Conservation (phyloP, 768 basidiomycete genomes). For the Suillus ampliporus region DNA sequence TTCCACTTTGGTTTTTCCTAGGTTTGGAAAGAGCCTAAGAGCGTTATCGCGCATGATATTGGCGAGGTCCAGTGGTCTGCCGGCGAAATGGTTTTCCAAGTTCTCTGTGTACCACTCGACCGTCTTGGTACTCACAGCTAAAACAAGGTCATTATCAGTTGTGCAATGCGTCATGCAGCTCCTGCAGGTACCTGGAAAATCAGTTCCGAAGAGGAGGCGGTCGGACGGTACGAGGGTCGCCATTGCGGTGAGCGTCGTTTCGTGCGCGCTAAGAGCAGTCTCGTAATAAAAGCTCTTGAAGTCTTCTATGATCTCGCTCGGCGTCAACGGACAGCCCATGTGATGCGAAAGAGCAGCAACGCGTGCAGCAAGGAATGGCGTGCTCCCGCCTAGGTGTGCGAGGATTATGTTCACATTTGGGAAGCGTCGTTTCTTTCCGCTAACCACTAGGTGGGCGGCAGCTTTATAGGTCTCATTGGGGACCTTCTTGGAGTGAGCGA, state of each 20-base stretch:
- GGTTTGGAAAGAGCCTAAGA: slow-evolving; percentile 53
- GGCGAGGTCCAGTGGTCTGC: slow-evolving; percentile 45
- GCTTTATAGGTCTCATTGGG: slow-evolving; percentile 87
- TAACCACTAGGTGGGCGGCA: slow-evolving; percentile 76
- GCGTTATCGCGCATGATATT: slow-evolving; percentile 57
- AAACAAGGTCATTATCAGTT: background rate
- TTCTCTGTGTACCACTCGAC: slow-evolving; percentile 66
- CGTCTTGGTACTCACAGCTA: slow-evolving; percentile 64
- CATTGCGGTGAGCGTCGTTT: slow-evolving; percentile 55
- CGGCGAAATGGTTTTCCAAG: slow-evolving; percentile 52
- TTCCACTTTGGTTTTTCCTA: slow-evolving; percentile 16
- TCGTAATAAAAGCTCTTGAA: slow-evolving; percentile 79
- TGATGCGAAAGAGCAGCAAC: slow-evolving; percentile 69
- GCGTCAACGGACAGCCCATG: slow-evolving; percentile 71
- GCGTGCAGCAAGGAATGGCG: slow-evolving; percentile 67
- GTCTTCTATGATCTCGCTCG: slow-evolving; percentile 69
- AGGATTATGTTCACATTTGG: slow-evolving; percentile 66
- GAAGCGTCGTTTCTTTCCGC: slow-evolving; percentile 69
- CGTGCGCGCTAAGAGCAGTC: slow-evolving; percentile 67
- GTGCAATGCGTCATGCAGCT: background rate
- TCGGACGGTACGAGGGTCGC: slow-evolving; percentile 54
- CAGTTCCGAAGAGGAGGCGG: slow-evolving; percentile 72
- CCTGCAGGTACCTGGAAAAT: slow-evolving; percentile 67
- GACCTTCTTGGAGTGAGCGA: slow-evolving; percentile 48
- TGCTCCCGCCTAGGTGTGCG: slow-evolving; percentile 76